These are phyloP conservation scores for Phalaenopsis hybrid DNA, from an alignment of 116 monocot genomes.

Conservation along the genomic window DNA sequence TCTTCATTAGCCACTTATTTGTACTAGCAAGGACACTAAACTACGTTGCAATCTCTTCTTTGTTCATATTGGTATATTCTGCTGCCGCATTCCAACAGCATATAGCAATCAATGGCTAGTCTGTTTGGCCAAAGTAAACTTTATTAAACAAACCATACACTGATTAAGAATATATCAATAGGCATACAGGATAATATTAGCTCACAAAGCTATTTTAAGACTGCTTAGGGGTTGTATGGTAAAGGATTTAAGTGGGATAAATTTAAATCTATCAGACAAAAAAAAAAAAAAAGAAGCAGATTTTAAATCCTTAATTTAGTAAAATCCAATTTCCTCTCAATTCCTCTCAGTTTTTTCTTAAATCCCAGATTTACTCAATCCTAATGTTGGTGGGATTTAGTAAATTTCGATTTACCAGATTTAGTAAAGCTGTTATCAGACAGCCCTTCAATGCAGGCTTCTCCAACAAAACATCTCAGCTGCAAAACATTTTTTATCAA, in stretches of 20 bases:
- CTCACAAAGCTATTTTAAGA: neutral
- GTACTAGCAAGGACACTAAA: neutral
- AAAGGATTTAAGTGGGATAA: no score
- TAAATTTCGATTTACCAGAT: no score
- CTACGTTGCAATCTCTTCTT: neutral
- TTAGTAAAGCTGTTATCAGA: no score
- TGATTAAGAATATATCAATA: neutral
- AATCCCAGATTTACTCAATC: no score
- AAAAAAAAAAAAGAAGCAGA: no score
- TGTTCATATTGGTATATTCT: neutral
- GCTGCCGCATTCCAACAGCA: neutral
- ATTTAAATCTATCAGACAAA: no score
- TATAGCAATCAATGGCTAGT: neutral
- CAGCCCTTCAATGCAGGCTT: neutral
- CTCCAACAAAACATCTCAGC: neutral
- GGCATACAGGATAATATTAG: neutral
- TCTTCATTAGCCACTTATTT: neutral
- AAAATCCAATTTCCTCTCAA: no score
- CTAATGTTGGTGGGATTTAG: no score
- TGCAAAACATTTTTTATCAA: neutral
- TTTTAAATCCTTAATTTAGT: no score
- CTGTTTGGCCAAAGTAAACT: neutral
- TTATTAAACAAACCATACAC: neutral
- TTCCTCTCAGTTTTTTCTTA: no score
- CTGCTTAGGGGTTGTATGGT: neutral